Evolutionary conservation across 441 rosid genomes (phyloP), one percentile per base, ranked within the genome.

Genomic region (Capsella rubella): DNA sequence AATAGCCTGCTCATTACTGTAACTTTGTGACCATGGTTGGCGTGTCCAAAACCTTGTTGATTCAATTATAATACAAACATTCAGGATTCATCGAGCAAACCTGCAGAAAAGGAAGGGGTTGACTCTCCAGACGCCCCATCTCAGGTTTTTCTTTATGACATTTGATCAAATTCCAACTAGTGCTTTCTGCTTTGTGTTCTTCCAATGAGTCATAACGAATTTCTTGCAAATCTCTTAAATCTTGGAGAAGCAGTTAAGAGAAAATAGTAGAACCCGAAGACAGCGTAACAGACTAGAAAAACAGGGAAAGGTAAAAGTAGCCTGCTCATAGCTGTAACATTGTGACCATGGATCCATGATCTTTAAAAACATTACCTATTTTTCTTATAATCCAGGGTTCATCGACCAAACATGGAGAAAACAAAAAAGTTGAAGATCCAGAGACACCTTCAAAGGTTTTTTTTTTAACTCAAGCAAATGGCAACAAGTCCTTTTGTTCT

Each of bases 401-500:
- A 66, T 8, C 4, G 2, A 51, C 60, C 37, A 66, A 66, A 34
- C n/a, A 66, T 21, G 70, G 47, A 5, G 59, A 66, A 51, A 25
- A 21, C 1, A 29, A 76, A 49, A 61, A 37, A 37, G 66, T 65
- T 10, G 35, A 76, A 10, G 3, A 69, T 55, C 46, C 54, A 53
- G 71, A 76, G 49, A 64, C 5, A 1, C 54, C 15, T n/a, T 53
- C 61, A 64, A 66, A 70, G 75, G 79, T 63, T 37, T 37, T 62
- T 3, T 51, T 51, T 45, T 57, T 13, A 10, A 12, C 39, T 70
- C 0, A 0, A 70, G 39, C 21, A 25, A 35, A 18, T 64, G 31
- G 42, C 21, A 12, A 47, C 32, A 27, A 53, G 8, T 76, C 43
- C 9, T 69, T 61, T 14, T 12, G n/a, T 32, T 69, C 46, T 21